Conservation (phyloP, 2,329 filamentous ascomycete genomes). For the Trichoderma atrobrunneum region DNA sequence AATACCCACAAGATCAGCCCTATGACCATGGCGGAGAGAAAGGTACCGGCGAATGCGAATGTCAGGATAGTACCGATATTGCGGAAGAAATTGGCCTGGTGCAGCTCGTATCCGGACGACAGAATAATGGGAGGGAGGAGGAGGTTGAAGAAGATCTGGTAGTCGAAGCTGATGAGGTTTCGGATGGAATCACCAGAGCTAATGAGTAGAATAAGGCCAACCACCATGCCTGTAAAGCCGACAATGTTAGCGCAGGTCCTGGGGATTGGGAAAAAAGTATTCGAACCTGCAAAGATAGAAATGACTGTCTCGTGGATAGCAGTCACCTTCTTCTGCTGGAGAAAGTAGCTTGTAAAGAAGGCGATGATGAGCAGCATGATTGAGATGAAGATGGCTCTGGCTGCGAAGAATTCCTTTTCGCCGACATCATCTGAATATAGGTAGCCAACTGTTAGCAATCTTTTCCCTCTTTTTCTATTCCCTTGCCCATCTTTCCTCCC, state of each 20-base stretch:
- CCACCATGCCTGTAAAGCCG: conserved; percentile 74
- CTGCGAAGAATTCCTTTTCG: conserved; percentile 90
- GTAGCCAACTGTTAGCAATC: conserved; percentile 8
- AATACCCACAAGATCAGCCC: conserved; percentile 86
- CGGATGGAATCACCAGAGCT: conserved; percentile 80
- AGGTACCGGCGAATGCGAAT: conserved; percentile 95
- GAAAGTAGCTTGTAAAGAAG: conserved; percentile 93
- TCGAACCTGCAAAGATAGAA: conserved; percentile 86
- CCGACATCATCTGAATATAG: conserved; percentile 61
- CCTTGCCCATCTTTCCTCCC: neutral
- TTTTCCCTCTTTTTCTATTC: neutral
- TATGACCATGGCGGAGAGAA: conserved; percentile 94
- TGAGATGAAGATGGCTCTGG: conserved; percentile 96
- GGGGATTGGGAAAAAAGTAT: neutral
- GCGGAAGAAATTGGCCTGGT: conserved; percentile 98
- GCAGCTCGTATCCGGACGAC: conserved; percentile 92
- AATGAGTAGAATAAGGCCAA: conserved; percentile 83
- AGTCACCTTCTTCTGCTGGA: conserved; percentile 95
- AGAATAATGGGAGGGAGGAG: conserved; percentile 98
- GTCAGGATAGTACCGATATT: conserved; percentile 97
- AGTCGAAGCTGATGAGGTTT: conserved; percentile 92
- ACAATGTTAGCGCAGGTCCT: neutral
- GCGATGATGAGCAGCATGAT: conserved; percentile 91
- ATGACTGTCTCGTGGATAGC: conserved; percentile 97
- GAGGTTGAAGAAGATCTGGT: conserved; percentile 99